phyloP scores from a whole-genome alignment of 495 filamentous ascomycete genomes.

The Glonium stellatum region DNA sequence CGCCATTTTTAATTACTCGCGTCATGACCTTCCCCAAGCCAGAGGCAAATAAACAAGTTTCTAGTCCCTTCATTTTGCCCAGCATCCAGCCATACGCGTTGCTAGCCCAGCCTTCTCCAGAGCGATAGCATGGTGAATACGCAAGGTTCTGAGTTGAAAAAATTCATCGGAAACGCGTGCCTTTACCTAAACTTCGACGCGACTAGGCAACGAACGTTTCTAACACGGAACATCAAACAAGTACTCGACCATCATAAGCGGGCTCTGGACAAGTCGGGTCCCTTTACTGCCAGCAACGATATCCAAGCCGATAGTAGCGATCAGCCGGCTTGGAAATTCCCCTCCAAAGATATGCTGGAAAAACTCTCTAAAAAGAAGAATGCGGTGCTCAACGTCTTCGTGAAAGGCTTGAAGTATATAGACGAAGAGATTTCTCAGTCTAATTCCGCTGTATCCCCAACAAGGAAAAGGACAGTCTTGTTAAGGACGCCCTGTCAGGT shows the following conservation, averaged over 20 bases:
- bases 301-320: background rate
- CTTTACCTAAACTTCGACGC: background rate
- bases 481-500: background rate
- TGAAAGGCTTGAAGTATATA: background rate
- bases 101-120: background rate
- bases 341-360: background rate
- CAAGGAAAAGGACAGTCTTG: background rate
- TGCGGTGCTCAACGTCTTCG: background rate
- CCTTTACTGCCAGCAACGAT: background rate
- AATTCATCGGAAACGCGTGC: slow-evolving; percentile 2
- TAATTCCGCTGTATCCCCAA: background rate
- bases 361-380: slow-evolving; percentile 1
- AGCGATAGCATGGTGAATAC: slow-evolving; percentile 5
- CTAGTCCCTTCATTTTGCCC: background rate
- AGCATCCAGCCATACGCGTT: background rate
- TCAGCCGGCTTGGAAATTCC: background rate
- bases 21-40: slow-evolving; percentile 1
- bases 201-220: slow-evolving; percentile 1
- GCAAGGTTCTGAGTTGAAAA: background rate
- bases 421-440: background rate
- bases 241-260: slow-evolving; percentile 6
- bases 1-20: background rate
- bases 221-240: background rate
- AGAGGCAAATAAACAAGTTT: background rate
- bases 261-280: background rate